A percentile compares a stretch with the other conserved stretches of the same genome.
Evolutionary conservation across 805 yeast genomes (phyloP).

Genomic region (Barnettozyma salicaria): DNA sequence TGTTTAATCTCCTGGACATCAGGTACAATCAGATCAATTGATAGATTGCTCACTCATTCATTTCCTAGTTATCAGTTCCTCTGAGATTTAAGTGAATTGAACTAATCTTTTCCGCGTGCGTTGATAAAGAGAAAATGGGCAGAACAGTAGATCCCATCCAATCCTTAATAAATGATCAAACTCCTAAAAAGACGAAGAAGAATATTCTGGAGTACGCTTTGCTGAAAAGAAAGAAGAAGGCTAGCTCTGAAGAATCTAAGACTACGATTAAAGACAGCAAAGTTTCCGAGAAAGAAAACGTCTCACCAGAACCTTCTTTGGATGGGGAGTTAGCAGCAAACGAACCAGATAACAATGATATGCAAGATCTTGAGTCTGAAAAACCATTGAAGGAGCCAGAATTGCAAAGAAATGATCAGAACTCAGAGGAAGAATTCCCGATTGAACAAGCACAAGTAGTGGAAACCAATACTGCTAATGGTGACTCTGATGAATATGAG

Average conservation of each 20-base stretch:
- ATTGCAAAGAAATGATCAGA: not conserved
- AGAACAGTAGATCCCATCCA: not conserved
- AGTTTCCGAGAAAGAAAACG: not conserved
- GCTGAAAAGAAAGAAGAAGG: slow-evolving; percentile 7
- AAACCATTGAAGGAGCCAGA: not conserved
- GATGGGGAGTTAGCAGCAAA: too few species aligned
- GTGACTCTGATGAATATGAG: slow-evolving; percentile 4
- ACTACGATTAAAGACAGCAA: not conserved
- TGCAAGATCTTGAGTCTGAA: too few species aligned
- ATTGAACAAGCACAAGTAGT: not conserved
- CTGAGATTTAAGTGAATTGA: too few species aligned
- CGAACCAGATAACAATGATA: not conserved
- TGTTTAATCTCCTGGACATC: too few species aligned
- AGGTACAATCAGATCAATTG: too few species aligned
- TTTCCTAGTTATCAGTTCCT: too few species aligned
- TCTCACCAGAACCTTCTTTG: too few species aligned
- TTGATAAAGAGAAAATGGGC: too few species aligned
- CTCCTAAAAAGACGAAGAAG: slow-evolving; percentile 7
- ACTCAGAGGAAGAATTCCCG: not conserved
- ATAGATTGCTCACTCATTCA: too few species aligned
- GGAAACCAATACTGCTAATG: not conserved
- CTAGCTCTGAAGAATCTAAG: not conserved
- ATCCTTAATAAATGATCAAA: not conserved
- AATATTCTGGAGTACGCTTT: slow-evolving; percentile 9
- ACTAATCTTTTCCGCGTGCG: too few species aligned